Conservation (phyloP, 306 rosid genomes). For the Trifolium subterraneum region DNA sequence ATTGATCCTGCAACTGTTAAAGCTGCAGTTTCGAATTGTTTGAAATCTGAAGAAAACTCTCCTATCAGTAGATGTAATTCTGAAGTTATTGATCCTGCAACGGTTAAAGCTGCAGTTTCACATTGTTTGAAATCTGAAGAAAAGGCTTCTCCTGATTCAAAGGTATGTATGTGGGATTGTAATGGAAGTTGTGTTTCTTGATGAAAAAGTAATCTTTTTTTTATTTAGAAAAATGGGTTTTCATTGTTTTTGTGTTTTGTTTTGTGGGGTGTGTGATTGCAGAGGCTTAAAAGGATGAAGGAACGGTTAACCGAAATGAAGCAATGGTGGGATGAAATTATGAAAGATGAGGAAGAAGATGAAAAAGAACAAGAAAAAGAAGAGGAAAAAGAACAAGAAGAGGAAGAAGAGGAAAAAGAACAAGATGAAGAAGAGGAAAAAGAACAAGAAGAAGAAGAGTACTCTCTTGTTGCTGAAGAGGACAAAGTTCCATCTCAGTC, state of each 20-base stretch:
- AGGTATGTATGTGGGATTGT: slow-evolving; percentile 34
- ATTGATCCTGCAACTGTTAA: slow-evolving; percentile 7
- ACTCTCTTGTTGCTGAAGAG: not conserved
- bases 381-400: not conserved
- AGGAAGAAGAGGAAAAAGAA: not conserved
- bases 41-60: slow-evolving; percentile 33
- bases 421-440: not conserved
- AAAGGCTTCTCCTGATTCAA: slow-evolving; percentile 36
- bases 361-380: slow-evolving; percentile 39
- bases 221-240: not conserved
- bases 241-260: not conserved
- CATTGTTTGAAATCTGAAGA: slow-evolving; percentile 22
- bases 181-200: not conserved
- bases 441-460: not conserved
- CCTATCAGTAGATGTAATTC: slow-evolving; percentile 19
- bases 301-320: slow-evolving; percentile 51
- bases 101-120: not conserved
- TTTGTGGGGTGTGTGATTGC: slow-evolving; percentile 21
- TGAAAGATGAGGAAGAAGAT: slow-evolving; percentile 41
- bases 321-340: slow-evolving; percentile 52
- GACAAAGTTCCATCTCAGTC: slow-evolving; percentile 24
- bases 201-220: not conserved
- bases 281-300: slow-evolving; percentile 58
- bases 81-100: slow-evolving; percentile 13
- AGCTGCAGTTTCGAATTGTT: not conserved